Evolutionary conservation across 345 rosid species (phyloP), one percentile per base, ranked within the genome.

Genomic region (Linum usitatissimum): DNA sequence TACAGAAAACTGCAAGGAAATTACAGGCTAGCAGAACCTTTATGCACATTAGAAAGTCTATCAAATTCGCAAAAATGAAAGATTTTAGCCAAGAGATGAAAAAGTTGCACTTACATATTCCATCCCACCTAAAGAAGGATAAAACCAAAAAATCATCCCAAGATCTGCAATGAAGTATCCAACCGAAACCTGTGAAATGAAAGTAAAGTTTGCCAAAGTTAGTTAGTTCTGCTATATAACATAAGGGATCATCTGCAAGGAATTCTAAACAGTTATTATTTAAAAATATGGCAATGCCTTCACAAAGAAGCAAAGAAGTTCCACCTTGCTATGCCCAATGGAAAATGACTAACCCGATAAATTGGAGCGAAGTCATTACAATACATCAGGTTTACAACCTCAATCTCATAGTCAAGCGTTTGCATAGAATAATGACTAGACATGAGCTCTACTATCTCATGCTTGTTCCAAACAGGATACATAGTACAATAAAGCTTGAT

Each of bases 141-240:
- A 88, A 54, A 78, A 67, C 96, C 96, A 88, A 63, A 78, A 61
- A 64, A 85, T 91, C 91, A 86, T 86, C 61, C 68, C 86, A 56
- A 91, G 85, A 74, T 91, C 98, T 7, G 81, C 70, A 40, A 85
- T 62, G 78, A 91, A 91, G 82, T 88, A 91, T 23, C 98, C 96
- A 77, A 85, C 87, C 62, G 95, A 88, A 62, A 83, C 79, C 98
- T 91, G 84, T 70, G 30, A 67, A 66, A 73, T 55, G 23, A 18
- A 55, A 18, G 23, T 9, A 42, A 42, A 45, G 51, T 45, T 9
- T 31, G 30, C 61, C 49, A 63, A 31, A 51, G 7, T 55, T 30
- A 51, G 7, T 55, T 30, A 69, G 53, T 45, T 45, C 17, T 45
- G 7, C 51, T 45, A 49, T 34, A 6, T 21, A 49, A 59, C 6